Percentiles rank a stretch among this genome's conserved stretches.
Conservation (phyloP, 805 yeast genomes). For the Sugiyamaella americana region DNA sequence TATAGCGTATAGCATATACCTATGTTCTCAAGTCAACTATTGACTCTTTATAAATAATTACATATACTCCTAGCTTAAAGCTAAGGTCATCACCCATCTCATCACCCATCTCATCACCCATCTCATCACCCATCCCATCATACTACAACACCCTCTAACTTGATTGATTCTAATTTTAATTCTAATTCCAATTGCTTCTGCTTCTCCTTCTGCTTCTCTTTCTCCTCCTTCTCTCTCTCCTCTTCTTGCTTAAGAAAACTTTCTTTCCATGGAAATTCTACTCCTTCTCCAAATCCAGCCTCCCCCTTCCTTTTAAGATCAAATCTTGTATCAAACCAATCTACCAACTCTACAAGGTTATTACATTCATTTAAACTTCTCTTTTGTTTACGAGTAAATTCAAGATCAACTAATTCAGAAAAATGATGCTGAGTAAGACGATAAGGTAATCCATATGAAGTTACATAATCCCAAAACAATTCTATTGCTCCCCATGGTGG, state of each 20-base stretch:
- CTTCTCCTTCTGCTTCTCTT: too few species aligned
- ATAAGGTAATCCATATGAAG: conserved; percentile 79
- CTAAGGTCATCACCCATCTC: too few species aligned
- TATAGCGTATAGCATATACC: too few species aligned
- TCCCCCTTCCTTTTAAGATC: conserved; percentile 63
- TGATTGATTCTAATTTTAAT: too few species aligned
- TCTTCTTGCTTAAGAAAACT: background rate
- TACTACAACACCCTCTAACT: too few species aligned
- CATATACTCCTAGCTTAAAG: too few species aligned
- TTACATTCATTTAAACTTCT: conserved; percentile 60
- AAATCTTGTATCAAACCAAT: conserved; percentile 75
- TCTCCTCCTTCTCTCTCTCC: too few species aligned
- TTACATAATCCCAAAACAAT: conserved; percentile 68
- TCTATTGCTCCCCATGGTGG: conserved; percentile 95
- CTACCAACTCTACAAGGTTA: conserved; percentile 58
- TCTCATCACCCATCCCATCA: too few species aligned
- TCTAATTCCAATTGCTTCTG: too few species aligned
- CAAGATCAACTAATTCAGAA: conserved; percentile 70
- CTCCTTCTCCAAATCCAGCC: conserved; percentile 50
- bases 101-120: too few species aligned
- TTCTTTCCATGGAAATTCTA: conserved; percentile 9
- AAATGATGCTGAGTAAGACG: conserved; percentile 82
- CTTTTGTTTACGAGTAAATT: conserved; percentile 43
- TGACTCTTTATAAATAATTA: too few species aligned
- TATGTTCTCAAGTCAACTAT: too few species aligned